Base-by-base conservation (phyloP, 1,284 basidiomycete genomes). In the Anthracocystis walkeri region DNA sequence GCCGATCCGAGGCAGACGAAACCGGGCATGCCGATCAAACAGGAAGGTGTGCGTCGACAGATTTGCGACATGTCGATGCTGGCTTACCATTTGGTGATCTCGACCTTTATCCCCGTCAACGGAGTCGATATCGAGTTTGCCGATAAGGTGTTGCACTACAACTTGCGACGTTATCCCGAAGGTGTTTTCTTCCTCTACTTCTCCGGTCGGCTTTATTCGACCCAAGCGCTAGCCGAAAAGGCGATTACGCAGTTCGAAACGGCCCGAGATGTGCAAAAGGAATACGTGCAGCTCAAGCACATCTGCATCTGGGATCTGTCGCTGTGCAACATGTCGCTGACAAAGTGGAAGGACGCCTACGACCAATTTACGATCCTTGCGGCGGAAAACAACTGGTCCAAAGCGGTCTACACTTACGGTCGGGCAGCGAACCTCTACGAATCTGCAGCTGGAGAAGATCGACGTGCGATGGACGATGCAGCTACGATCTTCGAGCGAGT, bases 101-200 rank as follows among this genome's bases (percentile, higher is more conserved):
- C 82, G 18, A 83, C 82, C 33, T 85, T 84, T 45, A 73, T 85
- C 53, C 83, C 83, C 12, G 82, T 85, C 57, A 78, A 74, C n/a
- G 78, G 75, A 12, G 82, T 84, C 40, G 79, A 85, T 56, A 80
- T 85, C 48, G 62, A 70, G 27, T 84, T 78, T 58, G 82, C 83
- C 25, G 82, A 82, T 62, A 83, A 83, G 67, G 75, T 85, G 44
- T 70, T 85, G 12, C 74, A 84, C 66, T 82, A 80, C 75, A 81
- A 85, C 59, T 60, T 85, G 20, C 52, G 68, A 40, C 72, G 83
- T 1, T 85, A 84, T 63, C 83, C 83, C 10, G 58, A 82, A 27
- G 82, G 78, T 4, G 79, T 85, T 54, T 85, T 85, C 64, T 83
- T 84, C 80, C 79, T 85, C 48, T 85, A 84, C 74, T 85, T 85